Evolutionary conservation across 179 eudicot genomes (phyloP).

Genomic region (Silene coronaria): DNA sequence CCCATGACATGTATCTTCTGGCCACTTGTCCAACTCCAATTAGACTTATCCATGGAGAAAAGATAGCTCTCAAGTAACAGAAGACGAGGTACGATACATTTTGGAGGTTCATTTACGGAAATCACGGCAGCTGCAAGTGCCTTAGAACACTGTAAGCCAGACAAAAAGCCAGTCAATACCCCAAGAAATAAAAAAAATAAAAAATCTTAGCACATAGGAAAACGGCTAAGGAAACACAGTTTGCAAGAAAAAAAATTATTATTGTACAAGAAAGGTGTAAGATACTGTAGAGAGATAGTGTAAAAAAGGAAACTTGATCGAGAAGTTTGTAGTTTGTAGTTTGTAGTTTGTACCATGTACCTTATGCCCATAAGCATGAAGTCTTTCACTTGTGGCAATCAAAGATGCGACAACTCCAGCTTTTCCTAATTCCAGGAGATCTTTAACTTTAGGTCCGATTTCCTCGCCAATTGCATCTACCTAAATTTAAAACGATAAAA

Average conservation of each 20-base stretch:
- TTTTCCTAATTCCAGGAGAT: slow-evolving; percentile 62
- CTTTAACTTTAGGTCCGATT: slow-evolving; percentile 63
- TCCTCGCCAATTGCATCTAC: slow-evolving; percentile 67
- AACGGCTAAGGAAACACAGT: neutral
- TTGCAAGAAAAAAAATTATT: neutral
- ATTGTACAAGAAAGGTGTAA: neutral
- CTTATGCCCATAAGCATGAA: slow-evolving; percentile 62
- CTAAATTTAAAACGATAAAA: slow-evolving; percentile 35
- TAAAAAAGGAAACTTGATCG: neutral
- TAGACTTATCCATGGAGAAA: slow-evolving; percentile 52
- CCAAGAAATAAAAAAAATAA: neutral
- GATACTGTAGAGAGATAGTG: neutral
- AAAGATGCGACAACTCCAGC: slow-evolving; percentile 87
- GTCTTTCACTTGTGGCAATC: slow-evolving; percentile 73
- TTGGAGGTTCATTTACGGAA: slow-evolving; percentile 46
- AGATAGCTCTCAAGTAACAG: slow-evolving; percentile 76
- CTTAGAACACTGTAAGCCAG: slow-evolving; percentile 59
- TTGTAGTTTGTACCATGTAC: slow-evolving; percentile 32
- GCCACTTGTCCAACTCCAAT: slow-evolving; percentile 76
- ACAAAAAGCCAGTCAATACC: slow-evolving; percentile 1
- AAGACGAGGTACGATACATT: slow-evolving; percentile 62
- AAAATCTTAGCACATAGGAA: neutral
- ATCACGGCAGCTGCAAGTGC: slow-evolving; percentile 78
- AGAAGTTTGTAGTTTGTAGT: neutral
- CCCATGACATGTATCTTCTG: slow-evolving; percentile 73